These are phyloP conservation scores for Astrothelium macrocarpum DNA, from an alignment of 495 filamentous ascomycete genomes.

Conservation along the genomic window DNA sequence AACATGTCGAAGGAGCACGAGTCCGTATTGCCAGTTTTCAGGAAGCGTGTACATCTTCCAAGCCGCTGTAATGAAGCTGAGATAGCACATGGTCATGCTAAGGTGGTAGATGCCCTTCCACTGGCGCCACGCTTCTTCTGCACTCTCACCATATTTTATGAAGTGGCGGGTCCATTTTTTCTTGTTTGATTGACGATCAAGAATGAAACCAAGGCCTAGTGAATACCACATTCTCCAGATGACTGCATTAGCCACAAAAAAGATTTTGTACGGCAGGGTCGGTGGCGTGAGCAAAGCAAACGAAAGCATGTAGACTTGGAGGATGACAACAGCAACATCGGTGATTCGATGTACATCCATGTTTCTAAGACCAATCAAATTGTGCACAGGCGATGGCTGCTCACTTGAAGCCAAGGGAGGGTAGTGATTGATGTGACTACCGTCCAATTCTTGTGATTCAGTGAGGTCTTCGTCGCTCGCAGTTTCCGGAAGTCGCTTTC, in stretches of 20 bases:
- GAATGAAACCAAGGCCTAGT: conserved; percentile 73
- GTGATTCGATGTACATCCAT: conserved; percentile 78
- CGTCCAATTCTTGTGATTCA: conserved; percentile 2
- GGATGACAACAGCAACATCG: conserved; percentile 67
- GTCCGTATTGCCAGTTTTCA: conserved; percentile 71
- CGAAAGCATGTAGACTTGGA: conserved; percentile 61
- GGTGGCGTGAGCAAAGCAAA: conserved; percentile 68
- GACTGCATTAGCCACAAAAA: conserved; percentile 74
- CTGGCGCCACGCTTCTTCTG: conserved; percentile 88
- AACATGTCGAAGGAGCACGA: conserved; percentile 77
- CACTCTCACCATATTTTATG: conserved; percentile 86
- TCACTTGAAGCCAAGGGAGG: conserved; percentile 25
- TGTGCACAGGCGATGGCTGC: conserved; percentile 61
- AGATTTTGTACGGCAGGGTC: conserved; percentile 57
- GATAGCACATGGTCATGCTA: conserved; percentile 79
- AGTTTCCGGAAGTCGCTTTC: conserved; percentile 20
- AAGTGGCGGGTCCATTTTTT: conserved; percentile 96
- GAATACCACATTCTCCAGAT: conserved; percentile 89
- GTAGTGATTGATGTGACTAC: conserved; percentile 14
- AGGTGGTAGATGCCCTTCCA: conserved; percentile 96
- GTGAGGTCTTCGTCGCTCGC: conserved; percentile 8
- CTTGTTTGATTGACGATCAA: conserved; percentile 74
- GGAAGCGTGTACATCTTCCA: conserved; percentile 95
- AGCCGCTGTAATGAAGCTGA: conserved; percentile 77
- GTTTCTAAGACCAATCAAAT: conserved; percentile 70